These are phyloP conservation scores for Salix brachista DNA, from an alignment of 345 rosid genomes.

Conservation along the genomic window DNA sequence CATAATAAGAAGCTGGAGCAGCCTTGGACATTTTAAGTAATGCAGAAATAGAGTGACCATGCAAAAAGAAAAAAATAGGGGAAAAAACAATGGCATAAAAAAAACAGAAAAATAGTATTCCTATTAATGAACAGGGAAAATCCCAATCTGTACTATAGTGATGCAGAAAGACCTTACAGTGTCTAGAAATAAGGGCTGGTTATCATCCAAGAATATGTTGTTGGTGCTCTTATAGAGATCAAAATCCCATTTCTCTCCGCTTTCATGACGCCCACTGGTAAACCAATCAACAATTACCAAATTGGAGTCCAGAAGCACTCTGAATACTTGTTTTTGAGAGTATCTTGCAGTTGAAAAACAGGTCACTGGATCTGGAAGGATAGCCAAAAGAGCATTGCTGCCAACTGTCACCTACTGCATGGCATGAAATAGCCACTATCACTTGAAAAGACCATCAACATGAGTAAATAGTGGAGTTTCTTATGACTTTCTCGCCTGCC, in stretches of 20 bases:
- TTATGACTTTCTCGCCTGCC: neutral
- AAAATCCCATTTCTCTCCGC: conserved; percentile 92
- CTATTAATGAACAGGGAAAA: neutral
- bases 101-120: no score
- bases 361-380: conserved; percentile 90
- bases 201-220: conserved; percentile 49
- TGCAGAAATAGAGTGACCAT: no score
- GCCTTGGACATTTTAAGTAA: no score
- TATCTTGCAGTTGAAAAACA: conserved; percentile 87
- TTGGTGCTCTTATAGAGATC: conserved; percentile 79
- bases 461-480: neutral
- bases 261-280: conserved; percentile 89
- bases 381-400: conserved; percentile 53
- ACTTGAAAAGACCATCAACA: conserved; percentile 2
- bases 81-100: no score
- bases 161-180: conserved; percentile 38
- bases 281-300: conserved; percentile 88
- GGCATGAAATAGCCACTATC: conserved; percentile 16
- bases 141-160: no score
- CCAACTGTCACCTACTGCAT: conserved; percentile 79
- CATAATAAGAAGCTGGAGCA: no score
- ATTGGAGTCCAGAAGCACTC: conserved; percentile 56
- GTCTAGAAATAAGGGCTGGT: conserved; percentile 72
- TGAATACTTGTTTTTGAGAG: conserved; percentile 78
- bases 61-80: no score